These are phyloP conservation scores for Polytrichum formosum DNA, from an alignment of 225 moss, liverwort and hornwort genomes.

Conservation along the genomic window DNA sequence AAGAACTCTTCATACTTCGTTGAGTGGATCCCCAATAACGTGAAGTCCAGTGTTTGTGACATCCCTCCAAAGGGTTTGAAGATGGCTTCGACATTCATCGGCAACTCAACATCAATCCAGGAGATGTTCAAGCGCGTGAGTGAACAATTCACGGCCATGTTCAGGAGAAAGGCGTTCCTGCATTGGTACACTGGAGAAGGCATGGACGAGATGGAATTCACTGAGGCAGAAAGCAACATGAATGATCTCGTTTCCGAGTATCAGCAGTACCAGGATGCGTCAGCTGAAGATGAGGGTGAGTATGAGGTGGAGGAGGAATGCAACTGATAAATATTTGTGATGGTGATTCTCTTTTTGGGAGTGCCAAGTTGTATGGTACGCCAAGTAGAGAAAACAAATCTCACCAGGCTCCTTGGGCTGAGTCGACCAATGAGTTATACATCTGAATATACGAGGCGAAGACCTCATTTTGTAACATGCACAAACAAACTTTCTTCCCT, in stretches of 20 bases:
- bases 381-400: background rate
- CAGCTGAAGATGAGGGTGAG: conserved; percentile 45
- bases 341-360: background rate
- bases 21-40: conserved; percentile 58
- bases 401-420: no score
- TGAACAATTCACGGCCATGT: conserved; percentile 55
- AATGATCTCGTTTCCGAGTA: conserved; percentile 53
- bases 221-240: conserved; percentile 57
- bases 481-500: background rate
- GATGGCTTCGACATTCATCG: conserved; percentile 52
- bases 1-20: conserved; percentile 61
- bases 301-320: conserved; percentile 54
- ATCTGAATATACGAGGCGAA: background rate
- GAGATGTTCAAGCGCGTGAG: conserved; percentile 66
- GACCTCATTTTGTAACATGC: conserved; percentile 8
- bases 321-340: background rate
- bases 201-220: conserved; percentile 63
- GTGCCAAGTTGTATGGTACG: background rate
- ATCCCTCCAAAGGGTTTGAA: conserved; percentile 52
- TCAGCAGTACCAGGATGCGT: conserved; percentile 55
- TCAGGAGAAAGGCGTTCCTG: conserved; percentile 50
- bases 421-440: background rate
- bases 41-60: conserved; percentile 52
- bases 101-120: conserved; percentile 55
- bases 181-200: conserved; percentile 60